A percentile compares a stretch with the other conserved stretches of the same genome.
phyloP scores from a whole-genome alignment of 73 alveolate genomes.

The Stentor coeruleus region DNA sequence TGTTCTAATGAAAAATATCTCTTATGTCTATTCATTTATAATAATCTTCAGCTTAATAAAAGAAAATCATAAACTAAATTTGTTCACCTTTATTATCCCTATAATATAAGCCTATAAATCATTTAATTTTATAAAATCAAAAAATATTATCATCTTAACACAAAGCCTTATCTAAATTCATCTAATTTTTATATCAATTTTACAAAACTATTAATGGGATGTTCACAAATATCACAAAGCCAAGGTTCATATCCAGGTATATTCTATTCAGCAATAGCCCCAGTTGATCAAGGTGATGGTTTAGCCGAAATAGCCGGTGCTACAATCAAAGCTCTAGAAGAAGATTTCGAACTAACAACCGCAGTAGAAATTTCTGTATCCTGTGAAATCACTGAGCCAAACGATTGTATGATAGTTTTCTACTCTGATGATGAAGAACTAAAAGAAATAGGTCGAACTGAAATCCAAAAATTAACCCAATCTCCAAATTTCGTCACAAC shows the following conservation, averaged over 20 bases:
- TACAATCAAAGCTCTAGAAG: neutral
- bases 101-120: too few relatives aligned
- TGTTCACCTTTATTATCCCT: too few relatives aligned
- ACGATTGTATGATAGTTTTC: neutral
- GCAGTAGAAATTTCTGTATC: neutral
- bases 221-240: neutral
- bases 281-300: neutral
- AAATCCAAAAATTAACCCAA: neutral
- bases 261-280: neutral
- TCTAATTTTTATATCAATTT: too few relatives aligned
- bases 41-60: too few relatives aligned
- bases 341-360: neutral
- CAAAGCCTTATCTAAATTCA: too few relatives aligned
- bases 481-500: neutral
- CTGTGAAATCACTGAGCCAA: neutral
- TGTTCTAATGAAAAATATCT: too few relatives aligned
- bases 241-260: neutral
- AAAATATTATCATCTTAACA: too few relatives aligned
- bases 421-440: constrained; percentile 2
- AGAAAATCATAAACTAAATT: too few relatives aligned
- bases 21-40: too few relatives aligned
- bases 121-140: too few relatives aligned
- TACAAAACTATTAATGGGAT: constrained; percentile 2
- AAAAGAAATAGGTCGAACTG: neutral
- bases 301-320: neutral